Base-by-base conservation (phyloP, 495 filamentous ascomycete genomes). In the Penicillium silybi region DNA sequence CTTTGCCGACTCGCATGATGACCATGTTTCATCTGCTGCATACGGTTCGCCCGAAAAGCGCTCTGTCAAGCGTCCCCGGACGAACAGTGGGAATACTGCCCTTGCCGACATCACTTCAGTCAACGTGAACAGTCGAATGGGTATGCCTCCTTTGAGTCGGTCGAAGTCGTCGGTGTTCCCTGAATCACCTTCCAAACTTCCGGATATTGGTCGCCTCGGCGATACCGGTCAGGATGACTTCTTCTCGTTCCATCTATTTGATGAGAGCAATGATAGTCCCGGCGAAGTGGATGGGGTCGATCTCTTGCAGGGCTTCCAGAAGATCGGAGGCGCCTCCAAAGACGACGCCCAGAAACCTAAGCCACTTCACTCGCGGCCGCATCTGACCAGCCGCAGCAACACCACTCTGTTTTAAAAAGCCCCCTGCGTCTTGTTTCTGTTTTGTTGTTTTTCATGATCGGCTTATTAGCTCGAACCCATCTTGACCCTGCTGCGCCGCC, bases 281-380 rank as follows among this genome's bases (percentile, higher is more conserved):
- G 74, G 73, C 27, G 87, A 88, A 45, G 79, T 84, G 18, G 75
- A 82, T 27, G 87, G 85, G 1, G 77, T 95, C 41, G 91, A 96
- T 68, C 85, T 97, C 48, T 77, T 92, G 46, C 87, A 90, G 64
- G 90, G 90, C 6, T 96, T 96, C 60, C 85, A 90, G 66, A 90
- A 89, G 68, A 96, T 96, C 67, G 90, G 90, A 49, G 83, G 75
- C 4, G 48, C 66, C 41, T 65, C 51, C 41, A 72, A 70, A 45
- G 65, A 74, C 6, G 64, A 68, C 20, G 26, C 53, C 2, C 32
- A 63, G 15, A 65, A 66, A 20, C 53, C 60, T 0, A 69, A 67
- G 39, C 42, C 64, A n/a, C 47, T 66, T 16, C 51, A 63, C 11
- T 38, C 70, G 10, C 68, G 76, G 48, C 70, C 77, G n/a, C 64